Percentiles rank a stretch among this genome's conserved stretches.
These are phyloP conservation scores for Eucalyptus curtisii DNA, from an alignment of 345 rosid species.

Conservation along the genomic window DNA sequence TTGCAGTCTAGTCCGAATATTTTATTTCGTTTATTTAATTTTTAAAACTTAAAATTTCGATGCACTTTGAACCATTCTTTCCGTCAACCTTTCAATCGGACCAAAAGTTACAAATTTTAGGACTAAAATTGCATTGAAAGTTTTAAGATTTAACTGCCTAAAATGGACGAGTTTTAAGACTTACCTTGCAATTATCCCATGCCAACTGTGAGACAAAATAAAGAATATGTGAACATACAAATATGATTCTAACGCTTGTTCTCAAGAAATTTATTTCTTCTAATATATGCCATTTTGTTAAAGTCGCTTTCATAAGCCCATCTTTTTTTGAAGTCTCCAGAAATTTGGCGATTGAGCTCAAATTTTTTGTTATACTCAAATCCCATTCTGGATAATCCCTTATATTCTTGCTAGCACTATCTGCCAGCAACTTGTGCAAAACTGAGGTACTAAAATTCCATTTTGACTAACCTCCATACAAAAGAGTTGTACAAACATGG, in stretches of 20 bases:
- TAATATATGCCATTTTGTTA: neutral
- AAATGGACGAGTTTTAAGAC: rapidly evolving
- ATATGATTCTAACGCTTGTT: neutral
- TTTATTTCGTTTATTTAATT: neutral
- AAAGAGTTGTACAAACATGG: neutral
- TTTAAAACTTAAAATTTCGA: neutral
- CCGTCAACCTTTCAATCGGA: neutral
- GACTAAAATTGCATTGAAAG: neutral
- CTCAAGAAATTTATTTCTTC: neutral
- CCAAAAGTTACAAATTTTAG: neutral
- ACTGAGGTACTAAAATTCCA: neutral
- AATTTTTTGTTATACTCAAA: neutral
- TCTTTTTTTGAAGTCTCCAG: neutral
- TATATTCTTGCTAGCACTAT: neutral
- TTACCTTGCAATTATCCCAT: neutral
- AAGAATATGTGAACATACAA: neutral
- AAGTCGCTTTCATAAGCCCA: neutral
- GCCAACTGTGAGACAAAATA: neutral
- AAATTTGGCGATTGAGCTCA: neutral
- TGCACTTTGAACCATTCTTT: neutral
- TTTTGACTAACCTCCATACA: neutral
- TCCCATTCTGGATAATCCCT: neutral
- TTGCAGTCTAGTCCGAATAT: neutral
- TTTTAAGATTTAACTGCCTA: neutral
- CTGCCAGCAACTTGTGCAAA: neutral